These are phyloP conservation scores for Paraconiothyrium brasiliense DNA, from an alignment of 2,329 filamentous ascomycete species.

Conservation along the genomic window DNA sequence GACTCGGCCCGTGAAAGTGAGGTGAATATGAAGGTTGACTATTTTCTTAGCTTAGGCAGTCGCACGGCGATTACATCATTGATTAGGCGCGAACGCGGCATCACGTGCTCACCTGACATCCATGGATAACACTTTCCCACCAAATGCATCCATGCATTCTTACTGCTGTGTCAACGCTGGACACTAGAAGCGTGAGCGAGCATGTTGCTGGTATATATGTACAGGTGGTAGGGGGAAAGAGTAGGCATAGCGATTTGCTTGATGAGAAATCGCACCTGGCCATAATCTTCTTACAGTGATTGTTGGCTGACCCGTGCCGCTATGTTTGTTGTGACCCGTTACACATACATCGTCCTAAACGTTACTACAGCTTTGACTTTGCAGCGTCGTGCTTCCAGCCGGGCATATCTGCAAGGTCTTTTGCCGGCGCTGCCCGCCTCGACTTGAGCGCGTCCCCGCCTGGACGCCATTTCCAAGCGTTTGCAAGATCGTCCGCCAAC, in stretches of 20 bases:
- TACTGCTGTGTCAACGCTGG: no score
- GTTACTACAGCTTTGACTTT: neutral
- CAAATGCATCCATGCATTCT: neutral
- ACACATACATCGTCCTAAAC: neutral
- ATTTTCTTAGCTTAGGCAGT: conserved; percentile 13
- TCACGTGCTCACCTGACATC: conserved; percentile 10
- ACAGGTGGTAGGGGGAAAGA: no score
- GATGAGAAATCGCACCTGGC: neutral
- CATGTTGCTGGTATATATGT: no score
- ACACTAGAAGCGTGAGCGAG: no score
- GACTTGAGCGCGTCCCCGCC: conserved; percentile 58
- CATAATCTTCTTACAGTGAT: neutral
- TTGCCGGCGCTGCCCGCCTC: conserved; percentile 51
- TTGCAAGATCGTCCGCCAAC: conserved; percentile 50
- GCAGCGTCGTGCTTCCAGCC: conserved; percentile 51
- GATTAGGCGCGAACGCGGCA: conserved; percentile 6
- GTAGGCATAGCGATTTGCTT: no score
- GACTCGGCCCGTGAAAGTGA: neutral
- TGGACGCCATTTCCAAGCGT: conserved; percentile 58
- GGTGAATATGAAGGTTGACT: conserved; percentile 9
- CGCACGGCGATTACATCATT: conserved; percentile 12
- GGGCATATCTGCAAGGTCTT: conserved; percentile 58
- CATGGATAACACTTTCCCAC: neutral
- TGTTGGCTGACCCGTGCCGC: no score
- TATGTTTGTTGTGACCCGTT: neutral